Evolutionary conservation across 2,329 filamentous ascomycete genomes (phyloP).

Genomic region (Diaporthe sp.): DNA sequence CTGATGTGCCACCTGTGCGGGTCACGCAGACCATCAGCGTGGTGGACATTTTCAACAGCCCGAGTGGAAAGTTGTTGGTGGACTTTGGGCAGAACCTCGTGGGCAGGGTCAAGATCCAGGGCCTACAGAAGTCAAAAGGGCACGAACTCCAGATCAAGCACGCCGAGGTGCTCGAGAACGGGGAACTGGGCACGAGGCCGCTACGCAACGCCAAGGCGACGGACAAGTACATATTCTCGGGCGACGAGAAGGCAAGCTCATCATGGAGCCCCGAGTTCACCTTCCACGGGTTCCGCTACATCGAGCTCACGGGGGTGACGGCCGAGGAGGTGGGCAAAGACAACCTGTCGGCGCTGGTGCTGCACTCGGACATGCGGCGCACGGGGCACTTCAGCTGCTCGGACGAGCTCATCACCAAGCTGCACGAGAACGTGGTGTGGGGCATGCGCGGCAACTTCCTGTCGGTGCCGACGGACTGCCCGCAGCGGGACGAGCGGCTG

Average conservation of each 20-base stretch:
- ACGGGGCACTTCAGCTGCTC: slow-evolving; percentile 66
- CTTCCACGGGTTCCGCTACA: slow-evolving; percentile 66
- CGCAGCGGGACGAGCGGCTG: slow-evolving; percentile 66
- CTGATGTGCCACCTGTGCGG: slow-evolving; percentile 50
- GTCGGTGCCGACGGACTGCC: slow-evolving; percentile 69
- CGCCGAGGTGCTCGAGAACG: slow-evolving; percentile 67
- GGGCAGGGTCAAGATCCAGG: slow-evolving; percentile 58
- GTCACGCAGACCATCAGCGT: slow-evolving; percentile 43
- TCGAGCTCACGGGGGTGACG: slow-evolving; percentile 60
- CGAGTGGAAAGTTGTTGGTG: slow-evolving; percentile 59
- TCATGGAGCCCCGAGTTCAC: slow-evolving; percentile 63
- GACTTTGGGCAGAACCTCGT: slow-evolving; percentile 73
- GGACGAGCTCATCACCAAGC: slow-evolving; percentile 62
- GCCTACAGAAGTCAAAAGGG: slow-evolving; percentile 51
- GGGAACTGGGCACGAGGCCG: slow-evolving; percentile 56
- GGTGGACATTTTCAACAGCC: slow-evolving; percentile 29
- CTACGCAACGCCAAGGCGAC: slow-evolving; percentile 57
- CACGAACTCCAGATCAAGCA: slow-evolving; percentile 61
- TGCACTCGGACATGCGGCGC: slow-evolving; percentile 66
- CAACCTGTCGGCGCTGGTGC: slow-evolving; percentile 47
- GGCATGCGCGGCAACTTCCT: slow-evolving; percentile 71
- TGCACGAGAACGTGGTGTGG: slow-evolving; percentile 68
- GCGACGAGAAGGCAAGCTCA: slow-evolving; percentile 17
- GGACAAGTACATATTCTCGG: slow-evolving; percentile 53
- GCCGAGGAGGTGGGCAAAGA: slow-evolving; percentile 38